Conservation (phyloP, 257 asterid genomes). For the Forsythia suspensa region DNA sequence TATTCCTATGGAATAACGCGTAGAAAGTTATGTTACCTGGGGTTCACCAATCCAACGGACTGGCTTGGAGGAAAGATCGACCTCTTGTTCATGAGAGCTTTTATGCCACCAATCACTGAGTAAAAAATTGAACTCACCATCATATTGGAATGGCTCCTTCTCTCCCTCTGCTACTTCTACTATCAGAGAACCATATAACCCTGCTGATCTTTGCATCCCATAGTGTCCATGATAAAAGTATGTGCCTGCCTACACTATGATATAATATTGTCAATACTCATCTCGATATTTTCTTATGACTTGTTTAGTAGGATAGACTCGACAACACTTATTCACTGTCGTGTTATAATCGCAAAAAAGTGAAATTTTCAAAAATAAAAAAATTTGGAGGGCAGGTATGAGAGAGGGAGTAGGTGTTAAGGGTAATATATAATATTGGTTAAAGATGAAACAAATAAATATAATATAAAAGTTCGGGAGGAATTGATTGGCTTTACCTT, state of each 20-base stretch:
- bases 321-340: no score
- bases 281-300: no score
- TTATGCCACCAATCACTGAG: slow-evolving; percentile 93
- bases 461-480: no score
- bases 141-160: slow-evolving; percentile 56
- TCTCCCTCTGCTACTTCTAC: slow-evolving; percentile 69
- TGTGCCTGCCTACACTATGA: slow-evolving; percentile 69
- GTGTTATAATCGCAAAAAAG: no score
- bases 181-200: slow-evolving; percentile 70
- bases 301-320: no score
- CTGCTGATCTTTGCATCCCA: slow-evolving; percentile 93
- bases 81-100: slow-evolving; percentile 54
- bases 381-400: no score
- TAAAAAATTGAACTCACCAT: slow-evolving; percentile 62
- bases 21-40: slow-evolving; percentile 37
- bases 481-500: slow-evolving; percentile 37
- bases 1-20: not conserved
- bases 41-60: slow-evolving; percentile 94
- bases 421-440: no score
- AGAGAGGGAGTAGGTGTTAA: no score
- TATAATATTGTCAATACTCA: not conserved
- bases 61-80: slow-evolving; percentile 73
- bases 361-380: no score
- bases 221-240: slow-evolving; percentile 93
- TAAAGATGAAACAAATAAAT: no score